Evolutionary conservation across 441 rosid genomes (phyloP).

Genomic region (Adansonia rubrostipa): DNA sequence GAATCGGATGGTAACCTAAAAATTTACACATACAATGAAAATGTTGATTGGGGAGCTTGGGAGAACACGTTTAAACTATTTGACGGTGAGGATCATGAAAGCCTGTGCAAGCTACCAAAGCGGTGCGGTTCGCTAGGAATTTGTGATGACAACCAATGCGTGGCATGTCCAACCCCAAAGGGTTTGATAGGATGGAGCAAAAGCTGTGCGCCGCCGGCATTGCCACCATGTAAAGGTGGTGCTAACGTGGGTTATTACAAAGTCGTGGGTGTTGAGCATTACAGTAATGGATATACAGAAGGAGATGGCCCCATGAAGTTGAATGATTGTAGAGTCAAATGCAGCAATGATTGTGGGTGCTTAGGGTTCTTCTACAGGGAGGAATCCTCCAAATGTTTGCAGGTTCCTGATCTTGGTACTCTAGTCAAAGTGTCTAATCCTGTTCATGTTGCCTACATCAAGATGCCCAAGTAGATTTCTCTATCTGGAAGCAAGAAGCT

Average conservation of each 20-base stretch:
- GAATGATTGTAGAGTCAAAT: conserved; percentile 49
- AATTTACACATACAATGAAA: conserved; percentile 48
- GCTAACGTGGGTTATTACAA: conserved; percentile 49
- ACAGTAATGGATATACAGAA: conserved; percentile 42
- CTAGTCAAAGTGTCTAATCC: conserved; percentile 51
- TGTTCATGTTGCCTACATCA: conserved; percentile 57
- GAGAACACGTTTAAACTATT: conserved; percentile 52
- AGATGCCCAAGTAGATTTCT: conserved; percentile 37
- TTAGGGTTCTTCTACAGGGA: conserved; percentile 63
- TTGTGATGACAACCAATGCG: conserved; percentile 61
- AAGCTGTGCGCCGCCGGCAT: conserved; percentile 39
- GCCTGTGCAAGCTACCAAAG: conserved; percentile 55
- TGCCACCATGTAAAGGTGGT: conserved; percentile 40
- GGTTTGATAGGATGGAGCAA: conserved; percentile 64
- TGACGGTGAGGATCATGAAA: conserved; percentile 28
- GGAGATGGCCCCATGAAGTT: conserved; percentile 49
- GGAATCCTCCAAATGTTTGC: conserved; percentile 56
- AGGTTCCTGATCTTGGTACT: conserved; percentile 65
- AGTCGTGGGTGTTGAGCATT: conserved; percentile 66
- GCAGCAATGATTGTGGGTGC: conserved; percentile 60
- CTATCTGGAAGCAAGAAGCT: background rate
- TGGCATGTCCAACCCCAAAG: conserved; percentile 53
- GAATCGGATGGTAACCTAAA: conserved; percentile 55
- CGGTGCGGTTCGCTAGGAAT: conserved; percentile 56
- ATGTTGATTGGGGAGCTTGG: conserved; percentile 45